phyloP scores from a whole-genome alignment of 305 asterid genomes.

The Plantago coronopus region DNA sequence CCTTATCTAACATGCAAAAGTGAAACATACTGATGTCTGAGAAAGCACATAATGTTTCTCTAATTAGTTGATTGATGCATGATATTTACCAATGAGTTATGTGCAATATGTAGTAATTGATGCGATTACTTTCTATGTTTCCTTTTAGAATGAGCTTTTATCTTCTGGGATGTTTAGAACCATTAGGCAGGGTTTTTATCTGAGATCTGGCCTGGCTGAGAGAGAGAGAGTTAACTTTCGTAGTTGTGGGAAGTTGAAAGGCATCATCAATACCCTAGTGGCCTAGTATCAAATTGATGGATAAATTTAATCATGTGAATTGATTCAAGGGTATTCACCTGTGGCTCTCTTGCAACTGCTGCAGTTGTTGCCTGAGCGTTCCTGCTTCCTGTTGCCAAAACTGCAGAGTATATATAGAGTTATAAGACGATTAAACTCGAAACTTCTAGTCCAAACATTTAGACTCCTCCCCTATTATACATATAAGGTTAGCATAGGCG shows the following conservation, averaged over 20 bases:
- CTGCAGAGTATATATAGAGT: slow-evolving; percentile 34
- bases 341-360: slow-evolving; percentile 58
- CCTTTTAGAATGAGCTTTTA: no score
- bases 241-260: background rate
- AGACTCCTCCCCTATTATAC: no score
- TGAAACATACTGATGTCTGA: no score
- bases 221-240: background rate
- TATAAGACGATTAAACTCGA: background rate
- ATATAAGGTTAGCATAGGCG: no score
- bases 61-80: no score
- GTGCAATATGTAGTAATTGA: no score
- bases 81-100: no score
- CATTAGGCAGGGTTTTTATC: no score
- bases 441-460: background rate
- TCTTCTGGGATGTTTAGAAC: no score
- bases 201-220: background rate
- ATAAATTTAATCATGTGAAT: background rate
- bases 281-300: background rate
- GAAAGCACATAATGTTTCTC: no score
- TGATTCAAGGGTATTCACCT: slow-evolving; percentile 34
- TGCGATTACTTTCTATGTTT: no score
- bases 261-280: background rate
- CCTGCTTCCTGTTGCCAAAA: slow-evolving; percentile 73
- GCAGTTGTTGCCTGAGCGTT: slow-evolving; percentile 55
- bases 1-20: no score